These are phyloP conservation scores for peach (Prunus persica) DNA, from an alignment of 306 rosid genomes.

Conservation along the genomic window Prunus_persica_NCBIv2 NC_034010.1:20275501-20276000, in stretches of 20 bases:
- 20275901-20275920: background rate
- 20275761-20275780: background rate
- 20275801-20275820: background rate
- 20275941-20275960: background rate
- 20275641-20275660: too few species aligned
- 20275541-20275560: too few species aligned
- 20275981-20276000: background rate
- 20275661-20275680: background rate
- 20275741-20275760: too few species aligned
- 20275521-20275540: too few species aligned
- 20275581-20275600: too few species aligned
- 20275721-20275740: background rate
- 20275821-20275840: background rate
- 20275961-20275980: background rate
- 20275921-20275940: background rate
- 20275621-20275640: too few species aligned
- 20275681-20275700: background rate
- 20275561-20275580: too few species aligned
- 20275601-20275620: too few species aligned
- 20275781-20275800: background rate
- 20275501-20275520: too few species aligned
- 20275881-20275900: slow-evolving; percentile 15
- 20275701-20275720: background rate
- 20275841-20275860: background rate
- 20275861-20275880: background rate